Conservation (phyloP, 129 eudicot genomes). For the Tagetes patula region DNA sequence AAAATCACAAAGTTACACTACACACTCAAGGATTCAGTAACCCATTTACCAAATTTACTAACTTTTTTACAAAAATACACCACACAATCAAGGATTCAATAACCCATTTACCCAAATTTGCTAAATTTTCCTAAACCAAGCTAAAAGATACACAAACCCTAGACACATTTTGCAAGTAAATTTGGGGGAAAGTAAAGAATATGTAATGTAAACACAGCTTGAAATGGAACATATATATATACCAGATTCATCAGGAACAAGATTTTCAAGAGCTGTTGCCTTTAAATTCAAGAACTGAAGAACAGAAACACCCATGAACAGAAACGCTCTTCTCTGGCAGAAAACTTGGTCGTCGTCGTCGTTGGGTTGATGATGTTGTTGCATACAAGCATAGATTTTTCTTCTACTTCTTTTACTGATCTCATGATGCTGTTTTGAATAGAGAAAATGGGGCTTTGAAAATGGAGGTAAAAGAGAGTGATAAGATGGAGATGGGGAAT, state of each 20-base stretch:
- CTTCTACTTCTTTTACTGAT: constrained; percentile 34
- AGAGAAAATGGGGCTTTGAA: constrained; percentile 35
- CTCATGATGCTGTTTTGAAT: constrained; percentile 35
- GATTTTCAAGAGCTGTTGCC: constrained; percentile 38
- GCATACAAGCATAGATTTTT: constrained; percentile 44
- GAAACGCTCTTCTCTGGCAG: constrained; percentile 53
- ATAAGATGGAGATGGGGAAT: constrained; percentile 34
- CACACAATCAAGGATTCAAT: background rate
- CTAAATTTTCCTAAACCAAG: background rate
- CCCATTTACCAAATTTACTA: constrained; percentile 27
- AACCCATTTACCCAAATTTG: constrained; percentile 29
- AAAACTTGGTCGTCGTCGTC: constrained; percentile 30
- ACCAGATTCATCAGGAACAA: constrained; percentile 42
- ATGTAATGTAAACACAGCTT: background rate
- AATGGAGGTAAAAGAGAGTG: constrained; percentile 29
- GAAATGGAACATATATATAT: constrained; percentile 4
- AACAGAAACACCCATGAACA: constrained; percentile 63
- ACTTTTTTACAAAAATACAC: background rate
- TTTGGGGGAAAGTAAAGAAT: background rate
- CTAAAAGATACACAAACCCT: constrained; percentile 14
- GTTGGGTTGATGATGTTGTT: constrained; percentile 31
- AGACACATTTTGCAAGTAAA: constrained; percentile 4
- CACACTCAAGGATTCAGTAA: constrained; percentile 7
- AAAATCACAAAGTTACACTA: constrained; percentile 6
- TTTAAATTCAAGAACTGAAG: constrained; percentile 59